phyloP scores from a whole-genome alignment of 805 yeast genomes.

The Candida berthetii region DNA sequence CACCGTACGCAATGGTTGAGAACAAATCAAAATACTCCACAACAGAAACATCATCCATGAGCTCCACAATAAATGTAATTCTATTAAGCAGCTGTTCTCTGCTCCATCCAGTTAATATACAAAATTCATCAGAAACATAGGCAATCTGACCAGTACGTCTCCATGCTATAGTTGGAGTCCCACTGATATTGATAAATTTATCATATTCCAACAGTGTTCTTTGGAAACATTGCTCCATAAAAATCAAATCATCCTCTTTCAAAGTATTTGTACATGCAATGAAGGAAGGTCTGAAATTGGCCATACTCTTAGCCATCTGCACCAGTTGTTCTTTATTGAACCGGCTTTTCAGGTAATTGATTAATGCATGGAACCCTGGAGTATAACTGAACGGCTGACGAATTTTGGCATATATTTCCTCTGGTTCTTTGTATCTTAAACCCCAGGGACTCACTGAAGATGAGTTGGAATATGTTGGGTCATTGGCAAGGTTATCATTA shows the following conservation, averaged over 20 bases:
- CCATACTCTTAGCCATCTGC: conserved; percentile 81
- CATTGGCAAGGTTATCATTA: conserved; percentile 8
- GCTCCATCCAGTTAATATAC: conserved; percentile 87
- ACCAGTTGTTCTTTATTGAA: conserved; percentile 68
- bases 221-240: conserved; percentile 95
- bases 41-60: conserved; percentile 83
- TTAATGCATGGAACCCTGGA: conserved; percentile 80
- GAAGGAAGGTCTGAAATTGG: conserved; percentile 86
- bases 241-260: conserved; percentile 86
- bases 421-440: conserved; percentile 52
- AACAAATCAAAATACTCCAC: conserved; percentile 85
- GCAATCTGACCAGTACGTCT: conserved; percentile 93
- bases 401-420: conserved; percentile 74
- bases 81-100: conserved; percentile 60
- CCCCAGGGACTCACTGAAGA: conserved; percentile 23
- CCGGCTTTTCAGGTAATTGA: conserved; percentile 64
- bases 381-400: conserved; percentile 81
- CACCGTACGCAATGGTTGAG: conserved; percentile 83
- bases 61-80: conserved; percentile 67
- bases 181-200: conserved; percentile 74
- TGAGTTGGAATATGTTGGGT: not conserved
- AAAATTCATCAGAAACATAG: conserved; percentile 91
- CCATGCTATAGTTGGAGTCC: conserved; percentile 96
- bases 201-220: conserved; percentile 86
- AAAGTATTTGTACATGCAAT: conserved; percentile 87